Base-by-base conservation (phyloP, 1,139 yeast species). In the Pichia sp. region DNA sequence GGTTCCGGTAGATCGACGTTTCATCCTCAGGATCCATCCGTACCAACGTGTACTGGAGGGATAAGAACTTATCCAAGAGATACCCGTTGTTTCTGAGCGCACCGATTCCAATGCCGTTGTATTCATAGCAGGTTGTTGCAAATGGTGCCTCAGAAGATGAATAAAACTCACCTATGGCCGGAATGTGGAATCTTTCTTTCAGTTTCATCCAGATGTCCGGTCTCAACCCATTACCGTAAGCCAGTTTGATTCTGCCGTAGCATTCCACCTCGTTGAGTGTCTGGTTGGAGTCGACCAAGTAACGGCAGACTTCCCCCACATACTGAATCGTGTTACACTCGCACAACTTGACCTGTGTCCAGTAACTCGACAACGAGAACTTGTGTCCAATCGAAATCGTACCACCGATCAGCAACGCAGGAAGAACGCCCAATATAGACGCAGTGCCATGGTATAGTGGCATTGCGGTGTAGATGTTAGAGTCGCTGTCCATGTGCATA, bases 401-500 rank as follows among this genome's bases (percentile, higher is more conserved):
- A 10, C 95, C 96, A 51, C 83, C 85, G 16, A 65, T 59, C 47
- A 80, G 74, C 49, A 86, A 72, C 0, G 85, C 76, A 1, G 96
- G 89, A 65, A 93, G 75, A 13, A 87, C 82, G 3, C 97, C 97
- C 55, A 91, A 72, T 70, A 89, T 78, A 0, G 96, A 86, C 2
- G 97, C 97, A 0, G 98, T 91, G 1, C 96, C 89, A 67, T 93
- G 98, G 65, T 91, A 93, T 57, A 93, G 72, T 0, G 99, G 98
- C 98, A 93, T 91, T 3, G 96, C 89, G 0, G 96, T 87, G 70
- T 87, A 86, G 7, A 89, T 83, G 10, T 78, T 79, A 22, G 87
- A 82, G 3, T 70, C 64, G 3, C 68, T 58, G n/a, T 71, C 68
- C 59, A 89, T 74, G 56, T 82, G 78, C 74, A 87, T 79, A 50